A percentile compares a stretch with the other conserved stretches of the same genome.
These are phyloP conservation scores for Rhazya stricta DNA, from an alignment of 257 asterid species.

Conservation along the genomic window DNA sequence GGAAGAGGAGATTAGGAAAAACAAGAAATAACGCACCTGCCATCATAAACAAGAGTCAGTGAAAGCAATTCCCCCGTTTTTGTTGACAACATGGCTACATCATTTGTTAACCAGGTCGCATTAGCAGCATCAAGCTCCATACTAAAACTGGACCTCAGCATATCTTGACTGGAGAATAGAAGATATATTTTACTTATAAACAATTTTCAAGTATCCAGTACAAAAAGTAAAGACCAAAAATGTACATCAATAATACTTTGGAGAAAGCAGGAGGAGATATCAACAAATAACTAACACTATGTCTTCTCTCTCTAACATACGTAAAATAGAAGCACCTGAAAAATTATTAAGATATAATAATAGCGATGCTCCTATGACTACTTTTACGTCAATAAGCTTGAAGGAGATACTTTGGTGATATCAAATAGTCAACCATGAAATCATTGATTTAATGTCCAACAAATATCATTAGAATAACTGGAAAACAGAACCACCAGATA, in stretches of 20 bases:
- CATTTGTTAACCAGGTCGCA: constrained; percentile 90
- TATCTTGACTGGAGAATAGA: constrained; percentile 63
- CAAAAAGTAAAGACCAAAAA: constrained; percentile 4
- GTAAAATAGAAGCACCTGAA: not conserved
- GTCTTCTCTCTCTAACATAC: not conserved
- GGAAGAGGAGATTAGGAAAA: not conserved
- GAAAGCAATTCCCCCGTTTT: constrained; percentile 92
- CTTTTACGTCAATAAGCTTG: not conserved
- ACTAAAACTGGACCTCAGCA: constrained; percentile 67
- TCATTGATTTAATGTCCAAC: not conserved
- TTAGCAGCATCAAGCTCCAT: constrained; percentile 90
- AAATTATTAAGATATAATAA: not conserved
- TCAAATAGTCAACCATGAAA: not conserved
- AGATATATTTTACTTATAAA: constrained; percentile 21
- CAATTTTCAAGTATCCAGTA: not conserved
- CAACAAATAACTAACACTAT: not conserved
- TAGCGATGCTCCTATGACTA: not conserved
- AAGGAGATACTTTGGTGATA: not conserved
- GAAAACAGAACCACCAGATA: not conserved
- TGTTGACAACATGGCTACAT: constrained; percentile 89
- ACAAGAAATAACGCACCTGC: constrained; percentile 51
- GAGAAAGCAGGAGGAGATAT: not conserved
- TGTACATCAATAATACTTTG: not conserved
- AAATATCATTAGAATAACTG: not conserved
- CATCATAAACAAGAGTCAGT: constrained; percentile 83